phyloP scores from a whole-genome alignment of 345 rosid species.

The Eutrema heterophyllum region DNA sequence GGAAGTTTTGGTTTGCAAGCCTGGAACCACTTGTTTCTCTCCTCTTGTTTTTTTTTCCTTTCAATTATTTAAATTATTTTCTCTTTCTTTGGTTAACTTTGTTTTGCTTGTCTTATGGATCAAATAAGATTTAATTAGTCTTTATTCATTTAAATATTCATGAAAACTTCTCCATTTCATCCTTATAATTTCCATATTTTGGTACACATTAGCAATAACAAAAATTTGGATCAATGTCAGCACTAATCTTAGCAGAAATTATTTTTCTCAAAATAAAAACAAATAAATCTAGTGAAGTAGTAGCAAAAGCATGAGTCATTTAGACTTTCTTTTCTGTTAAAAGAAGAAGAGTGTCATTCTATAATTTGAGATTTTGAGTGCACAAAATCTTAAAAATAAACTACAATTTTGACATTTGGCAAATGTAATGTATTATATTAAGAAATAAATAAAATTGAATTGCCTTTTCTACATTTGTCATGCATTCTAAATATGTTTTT shows the following conservation, averaged over 20 bases:
- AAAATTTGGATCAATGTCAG: not conserved
- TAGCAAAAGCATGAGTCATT: not conserved
- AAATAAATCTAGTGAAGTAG: not conserved
- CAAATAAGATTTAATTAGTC: not conserved
- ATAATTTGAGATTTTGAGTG: not conserved
- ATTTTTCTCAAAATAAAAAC: not conserved
- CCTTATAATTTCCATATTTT: not conserved
- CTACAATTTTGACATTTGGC: not conserved
- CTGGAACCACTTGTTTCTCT: conserved; percentile 37
- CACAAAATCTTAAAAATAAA: not conserved
- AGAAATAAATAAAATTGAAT: not conserved
- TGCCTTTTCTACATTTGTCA: not conserved
- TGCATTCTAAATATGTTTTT: not conserved
- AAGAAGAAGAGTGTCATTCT: conserved; percentile 1
- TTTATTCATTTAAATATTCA: not conserved
- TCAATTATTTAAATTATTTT: not conserved
- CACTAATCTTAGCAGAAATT: not conserved
- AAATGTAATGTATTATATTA: not conserved
- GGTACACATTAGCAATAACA: not conserved
- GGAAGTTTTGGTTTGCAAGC: conserved; percentile 42
- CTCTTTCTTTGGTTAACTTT: conserved; percentile 10
- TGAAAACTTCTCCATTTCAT: not conserved
- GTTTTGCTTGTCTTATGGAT: conserved; percentile 17
- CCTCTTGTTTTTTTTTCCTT: conserved; percentile 12
- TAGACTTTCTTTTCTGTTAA: not conserved